phyloP scores from a whole-genome alignment of 345 rosid species.

The Mangifera indica region DNA sequence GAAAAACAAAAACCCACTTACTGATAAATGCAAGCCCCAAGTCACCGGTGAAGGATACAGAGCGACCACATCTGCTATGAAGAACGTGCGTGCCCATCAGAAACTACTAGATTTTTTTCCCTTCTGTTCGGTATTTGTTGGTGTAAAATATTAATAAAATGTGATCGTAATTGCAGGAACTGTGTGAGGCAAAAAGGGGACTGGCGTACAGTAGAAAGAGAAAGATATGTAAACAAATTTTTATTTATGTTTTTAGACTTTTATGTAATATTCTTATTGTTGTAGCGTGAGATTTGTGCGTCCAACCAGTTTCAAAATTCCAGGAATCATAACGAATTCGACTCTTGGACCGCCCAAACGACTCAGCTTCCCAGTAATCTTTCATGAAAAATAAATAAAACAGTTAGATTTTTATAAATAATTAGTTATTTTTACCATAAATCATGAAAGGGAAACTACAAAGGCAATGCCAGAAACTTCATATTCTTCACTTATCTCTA shows the following conservation, averaged over 20 bases:
- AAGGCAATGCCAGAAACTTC: background rate
- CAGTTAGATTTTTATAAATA: no score
- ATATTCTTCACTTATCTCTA: background rate
- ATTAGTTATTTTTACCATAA: background rate
- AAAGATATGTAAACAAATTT: background rate
- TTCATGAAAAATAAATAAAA: no score
- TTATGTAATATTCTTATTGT: no score
- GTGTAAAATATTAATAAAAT: background rate
- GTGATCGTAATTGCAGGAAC: no score
- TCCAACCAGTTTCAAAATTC: conserved; percentile 5
- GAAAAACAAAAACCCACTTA: background rate
- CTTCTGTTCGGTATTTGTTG: background rate
- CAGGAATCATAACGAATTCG: background rate
- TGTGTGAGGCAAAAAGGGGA: no score
- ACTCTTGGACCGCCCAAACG: background rate
- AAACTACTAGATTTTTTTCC: background rate
- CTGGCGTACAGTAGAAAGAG: background rate
- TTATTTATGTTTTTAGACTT: background rate
- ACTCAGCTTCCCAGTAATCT: no score
- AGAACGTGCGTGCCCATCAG: conserved; percentile 14
- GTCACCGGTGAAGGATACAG: conserved; percentile 15
- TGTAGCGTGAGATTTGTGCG: conserved; percentile 4
- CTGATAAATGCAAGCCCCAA: background rate
- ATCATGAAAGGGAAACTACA: background rate
- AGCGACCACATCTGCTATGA: background rate